phyloP scores from a whole-genome alignment of 805 yeast genomes.

The Phaffomyces antillensis region DNA sequence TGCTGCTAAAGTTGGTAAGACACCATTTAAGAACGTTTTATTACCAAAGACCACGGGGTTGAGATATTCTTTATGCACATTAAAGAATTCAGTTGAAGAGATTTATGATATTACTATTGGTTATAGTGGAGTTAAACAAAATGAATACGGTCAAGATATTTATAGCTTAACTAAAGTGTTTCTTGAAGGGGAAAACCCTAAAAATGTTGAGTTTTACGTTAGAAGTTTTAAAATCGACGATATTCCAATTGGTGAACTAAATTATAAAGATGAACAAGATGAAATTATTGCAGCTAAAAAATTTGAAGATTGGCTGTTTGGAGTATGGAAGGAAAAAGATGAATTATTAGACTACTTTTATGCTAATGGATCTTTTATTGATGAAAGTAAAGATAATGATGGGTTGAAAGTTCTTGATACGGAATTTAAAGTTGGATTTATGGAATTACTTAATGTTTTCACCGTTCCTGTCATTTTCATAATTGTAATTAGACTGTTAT shows the following conservation, averaged over 20 bases:
- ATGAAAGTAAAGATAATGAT: constrained; percentile 8
- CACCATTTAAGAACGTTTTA: constrained; percentile 54
- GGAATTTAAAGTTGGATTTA: constrained; percentile 15
- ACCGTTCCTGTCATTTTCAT: constrained; percentile 24
- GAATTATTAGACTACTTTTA: constrained; percentile 55
- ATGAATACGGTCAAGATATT: constrained; percentile 69
- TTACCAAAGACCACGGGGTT: constrained; percentile 84
- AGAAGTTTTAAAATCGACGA: constrained; percentile 49
- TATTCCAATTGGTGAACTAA: constrained; percentile 55
- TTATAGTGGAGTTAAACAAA: constrained; percentile 59
- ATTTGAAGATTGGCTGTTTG: constrained; percentile 71
- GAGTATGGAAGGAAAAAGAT: constrained; percentile 77
- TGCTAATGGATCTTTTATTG: constrained; percentile 43
- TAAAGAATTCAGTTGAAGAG: constrained; percentile 44
- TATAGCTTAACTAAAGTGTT: constrained; percentile 61
- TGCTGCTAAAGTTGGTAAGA: constrained; percentile 43
- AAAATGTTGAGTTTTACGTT: constrained; percentile 54
- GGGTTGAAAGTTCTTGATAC: constrained; percentile 11
- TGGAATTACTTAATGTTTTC: constrained; percentile 27
- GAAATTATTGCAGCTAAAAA: constrained; percentile 29
- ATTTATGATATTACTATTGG: constrained; percentile 83
- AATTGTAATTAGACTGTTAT: constrained; percentile 13
- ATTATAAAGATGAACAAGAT: constrained; percentile 36
- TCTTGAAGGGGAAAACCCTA: constrained; percentile 67
- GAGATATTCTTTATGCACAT: constrained; percentile 51